Evolutionary conservation across 1,284 basidiomycete genomes (phyloP).

Genomic region (Marasmius tenuissimus): DNA sequence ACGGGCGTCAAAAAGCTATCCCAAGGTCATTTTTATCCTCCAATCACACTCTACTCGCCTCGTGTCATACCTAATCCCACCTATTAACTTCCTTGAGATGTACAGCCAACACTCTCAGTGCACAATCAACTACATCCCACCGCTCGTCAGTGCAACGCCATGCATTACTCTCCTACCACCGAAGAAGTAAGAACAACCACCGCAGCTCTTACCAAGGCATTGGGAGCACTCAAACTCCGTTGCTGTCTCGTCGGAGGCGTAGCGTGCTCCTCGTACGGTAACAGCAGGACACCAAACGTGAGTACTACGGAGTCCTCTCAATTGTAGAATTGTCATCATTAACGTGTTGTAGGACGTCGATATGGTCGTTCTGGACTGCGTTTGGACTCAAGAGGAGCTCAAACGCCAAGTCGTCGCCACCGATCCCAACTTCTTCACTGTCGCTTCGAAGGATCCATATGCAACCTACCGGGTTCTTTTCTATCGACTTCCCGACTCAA

Average conservation of each 20-base stretch:
- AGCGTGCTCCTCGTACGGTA: conserved; percentile 26
- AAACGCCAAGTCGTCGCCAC: conserved; percentile 37
- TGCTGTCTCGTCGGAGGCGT: conserved; percentile 26
- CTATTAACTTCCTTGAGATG: not conserved
- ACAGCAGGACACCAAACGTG: conserved; percentile 22
- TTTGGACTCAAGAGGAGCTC: conserved; percentile 35
- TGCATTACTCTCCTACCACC: not conserved
- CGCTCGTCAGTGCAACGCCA: not conserved
- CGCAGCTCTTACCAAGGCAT: not conserved
- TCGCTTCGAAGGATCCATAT: conserved; percentile 34
- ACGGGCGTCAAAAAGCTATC: no score
- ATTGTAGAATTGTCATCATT: not conserved
- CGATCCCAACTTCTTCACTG: conserved; percentile 39
- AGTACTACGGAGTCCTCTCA: not conserved
- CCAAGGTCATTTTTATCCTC: not conserved
- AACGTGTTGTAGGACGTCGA: conserved; percentile 47
- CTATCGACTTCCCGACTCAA: not conserved
- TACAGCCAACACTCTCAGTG: not conserved
- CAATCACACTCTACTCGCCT: not conserved
- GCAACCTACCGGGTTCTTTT: conserved; percentile 46
- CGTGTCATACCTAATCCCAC: not conserved
- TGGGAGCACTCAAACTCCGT: not conserved
- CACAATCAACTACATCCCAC: not conserved
- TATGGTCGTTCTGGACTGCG: conserved; percentile 40
- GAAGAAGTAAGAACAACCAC: not conserved